Conservation (phyloP, 495 filamentous ascomycete genomes). For the Pyrenula aspistea region DNA sequence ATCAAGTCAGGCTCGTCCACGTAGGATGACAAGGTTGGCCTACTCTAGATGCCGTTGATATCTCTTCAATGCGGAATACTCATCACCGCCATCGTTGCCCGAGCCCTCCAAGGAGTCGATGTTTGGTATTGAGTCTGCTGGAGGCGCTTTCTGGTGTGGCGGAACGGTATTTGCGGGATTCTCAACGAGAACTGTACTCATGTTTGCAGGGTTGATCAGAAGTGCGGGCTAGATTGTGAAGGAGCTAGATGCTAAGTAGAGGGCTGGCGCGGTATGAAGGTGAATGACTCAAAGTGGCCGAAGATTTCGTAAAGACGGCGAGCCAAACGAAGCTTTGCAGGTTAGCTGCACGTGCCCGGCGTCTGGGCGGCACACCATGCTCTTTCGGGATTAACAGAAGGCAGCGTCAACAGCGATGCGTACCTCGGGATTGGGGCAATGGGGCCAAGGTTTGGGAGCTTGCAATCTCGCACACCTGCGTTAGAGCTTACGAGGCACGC, state of each 20-base stretch:
- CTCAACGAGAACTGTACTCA: slow-evolving; percentile 79
- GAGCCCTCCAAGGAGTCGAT: slow-evolving; percentile 79
- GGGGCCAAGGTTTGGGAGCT: no score
- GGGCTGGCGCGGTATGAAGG: no score
- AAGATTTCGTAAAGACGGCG: background rate
- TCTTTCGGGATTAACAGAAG: background rate
- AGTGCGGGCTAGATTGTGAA: no score
- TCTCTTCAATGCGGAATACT: slow-evolving; percentile 91
- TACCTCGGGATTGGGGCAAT: no score
- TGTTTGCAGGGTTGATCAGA: slow-evolving; percentile 28
- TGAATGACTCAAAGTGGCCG: no score
- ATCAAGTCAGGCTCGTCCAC: slow-evolving; percentile 17
- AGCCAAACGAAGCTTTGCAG: background rate
- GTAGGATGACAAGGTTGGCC: slow-evolving; percentile 10
- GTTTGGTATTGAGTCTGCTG: slow-evolving; percentile 74
- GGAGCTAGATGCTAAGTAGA: no score
- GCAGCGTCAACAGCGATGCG: no score
- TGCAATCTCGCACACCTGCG: background rate
- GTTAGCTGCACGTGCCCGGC: background rate
- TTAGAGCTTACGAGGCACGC: background rate
- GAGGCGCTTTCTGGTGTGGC: slow-evolving; percentile 64
- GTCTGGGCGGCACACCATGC: background rate
- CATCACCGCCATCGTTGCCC: slow-evolving; percentile 70
- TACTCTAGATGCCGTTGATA: slow-evolving; percentile 92
- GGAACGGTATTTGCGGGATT: slow-evolving; percentile 59